Conservation (phyloP, 148 eudicot genomes). For the Camellia lanceoleosa region DNA sequence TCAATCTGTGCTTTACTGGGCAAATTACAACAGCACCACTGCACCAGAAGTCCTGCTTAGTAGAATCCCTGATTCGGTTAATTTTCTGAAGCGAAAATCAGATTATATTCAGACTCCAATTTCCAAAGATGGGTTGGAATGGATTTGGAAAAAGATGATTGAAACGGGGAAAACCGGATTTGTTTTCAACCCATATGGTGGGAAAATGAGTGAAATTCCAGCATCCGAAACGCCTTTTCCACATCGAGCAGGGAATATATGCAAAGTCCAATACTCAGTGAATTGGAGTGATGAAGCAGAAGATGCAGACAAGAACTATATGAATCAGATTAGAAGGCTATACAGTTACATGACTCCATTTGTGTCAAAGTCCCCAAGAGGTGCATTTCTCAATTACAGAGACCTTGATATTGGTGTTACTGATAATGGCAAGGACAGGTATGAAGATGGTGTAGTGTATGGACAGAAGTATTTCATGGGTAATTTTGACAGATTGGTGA, state of each 20-base stretch:
- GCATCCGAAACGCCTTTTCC: constrained; percentile 31
- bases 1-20: constrained; percentile 28
- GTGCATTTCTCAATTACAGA: constrained; percentile 39
- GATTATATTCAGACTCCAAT: constrained; percentile 36
- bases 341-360: constrained; percentile 33
- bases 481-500: constrained; percentile 32
- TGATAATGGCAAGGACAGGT: constrained; percentile 10
- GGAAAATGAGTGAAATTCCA: constrained; percentile 34
- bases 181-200: constrained; percentile 39
- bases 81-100: constrained; percentile 32
- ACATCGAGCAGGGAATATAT: constrained; percentile 40
- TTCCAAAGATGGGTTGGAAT: constrained; percentile 30
- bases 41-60: constrained; percentile 15
- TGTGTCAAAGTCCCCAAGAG: constrained; percentile 36
- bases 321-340: constrained; percentile 20
- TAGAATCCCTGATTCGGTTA: constrained; percentile 5
- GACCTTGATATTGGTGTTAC: constrained; percentile 36
- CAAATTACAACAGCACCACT: constrained; percentile 21
- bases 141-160: constrained; percentile 37
- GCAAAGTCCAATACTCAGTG: constrained; percentile 31
- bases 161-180: constrained; percentile 23
- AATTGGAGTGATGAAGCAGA: constrained; percentile 32
- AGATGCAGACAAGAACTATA: constrained; percentile 9
- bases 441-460: constrained; percentile 17
- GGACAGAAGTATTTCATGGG: constrained; percentile 32